phyloP scores from a whole-genome alignment of 306 rosid species.

The Gillenia trifoliata region DNA sequence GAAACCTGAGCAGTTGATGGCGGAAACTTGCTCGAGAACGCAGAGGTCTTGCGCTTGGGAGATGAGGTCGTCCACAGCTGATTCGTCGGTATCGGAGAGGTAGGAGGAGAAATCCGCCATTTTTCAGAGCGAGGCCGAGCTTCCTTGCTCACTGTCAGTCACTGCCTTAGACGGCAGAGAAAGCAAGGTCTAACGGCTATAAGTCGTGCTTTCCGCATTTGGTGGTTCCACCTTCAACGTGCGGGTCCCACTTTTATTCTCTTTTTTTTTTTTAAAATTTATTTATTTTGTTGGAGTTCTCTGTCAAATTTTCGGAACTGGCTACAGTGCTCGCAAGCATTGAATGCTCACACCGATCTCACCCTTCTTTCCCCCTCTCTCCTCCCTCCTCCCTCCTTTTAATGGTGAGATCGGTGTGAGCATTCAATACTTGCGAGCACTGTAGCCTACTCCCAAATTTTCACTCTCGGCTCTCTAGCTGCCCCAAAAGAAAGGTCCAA shows the following conservation, averaged over 20 bases:
- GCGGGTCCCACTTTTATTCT: not conserved
- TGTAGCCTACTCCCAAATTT: no score
- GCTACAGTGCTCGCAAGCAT: no score
- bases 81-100: constrained; percentile 55
- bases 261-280: no score
- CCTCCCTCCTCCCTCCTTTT: no score
- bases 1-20: constrained; percentile 68
- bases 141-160: not conserved
- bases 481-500: no score
- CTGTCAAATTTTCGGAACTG: no score
- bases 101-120: constrained; percentile 51
- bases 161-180: not conserved
- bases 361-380: no score
- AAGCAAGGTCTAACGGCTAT: not conserved
- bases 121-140: not conserved
- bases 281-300: no score
- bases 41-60: constrained; percentile 63
- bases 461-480: no score
- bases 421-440: no score
- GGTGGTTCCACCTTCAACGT: not conserved
- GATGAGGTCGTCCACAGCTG: constrained; percentile 62
- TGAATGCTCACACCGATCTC: no score
- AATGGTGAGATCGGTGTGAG: no score
- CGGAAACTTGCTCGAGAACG: constrained; percentile 65
- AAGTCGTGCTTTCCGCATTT: not conserved